Conservation (phyloP, 2,329 filamentous ascomycete genomes). For the Pseudopithomyces maydicus region DNA sequence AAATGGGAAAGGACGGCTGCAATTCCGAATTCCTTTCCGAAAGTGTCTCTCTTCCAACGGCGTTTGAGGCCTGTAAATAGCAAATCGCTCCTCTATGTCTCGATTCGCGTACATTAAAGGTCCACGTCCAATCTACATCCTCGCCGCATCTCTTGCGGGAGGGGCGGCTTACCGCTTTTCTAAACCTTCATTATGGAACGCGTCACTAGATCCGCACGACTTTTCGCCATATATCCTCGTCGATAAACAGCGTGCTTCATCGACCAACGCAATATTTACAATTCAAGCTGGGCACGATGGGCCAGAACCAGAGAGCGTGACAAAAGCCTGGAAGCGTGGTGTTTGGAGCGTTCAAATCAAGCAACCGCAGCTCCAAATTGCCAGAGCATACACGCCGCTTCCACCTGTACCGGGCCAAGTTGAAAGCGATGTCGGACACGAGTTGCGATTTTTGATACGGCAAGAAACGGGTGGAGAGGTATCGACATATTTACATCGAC, state of each 20-base stretch:
- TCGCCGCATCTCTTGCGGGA: slow-evolving; percentile 39
- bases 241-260: slow-evolving; percentile 65
- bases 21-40: slow-evolving; percentile 3
- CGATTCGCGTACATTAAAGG: slow-evolving; percentile 31
- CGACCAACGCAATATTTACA: slow-evolving; percentile 71
- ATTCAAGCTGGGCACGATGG: slow-evolving; percentile 52
- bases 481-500: slow-evolving; percentile 74
- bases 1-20: background rate
- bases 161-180: slow-evolving; percentile 42
- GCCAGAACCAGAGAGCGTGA: slow-evolving; percentile 35
- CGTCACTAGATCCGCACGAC: slow-evolving; percentile 59
- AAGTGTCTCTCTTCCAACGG: background rate
- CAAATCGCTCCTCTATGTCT: slow-evolving; percentile 25
- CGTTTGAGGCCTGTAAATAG: background rate
- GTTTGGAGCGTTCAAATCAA: slow-evolving; percentile 92
- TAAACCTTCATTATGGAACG: slow-evolving; percentile 27
- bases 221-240: slow-evolving; percentile 72
- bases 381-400: slow-evolving; percentile 87
- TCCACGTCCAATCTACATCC: slow-evolving; percentile 35
- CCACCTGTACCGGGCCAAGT: slow-evolving; percentile 58
- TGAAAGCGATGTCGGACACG: slow-evolving; percentile 36
- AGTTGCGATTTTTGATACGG: slow-evolving; percentile 77
- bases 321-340: slow-evolving; percentile 61
- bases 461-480: slow-evolving; percentile 81
- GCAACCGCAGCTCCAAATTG: slow-evolving; percentile 92